These are phyloP conservation scores for Clitopilus hobsonii DNA, from an alignment of 768 basidiomycete genomes.

Conservation along the genomic window DNA sequence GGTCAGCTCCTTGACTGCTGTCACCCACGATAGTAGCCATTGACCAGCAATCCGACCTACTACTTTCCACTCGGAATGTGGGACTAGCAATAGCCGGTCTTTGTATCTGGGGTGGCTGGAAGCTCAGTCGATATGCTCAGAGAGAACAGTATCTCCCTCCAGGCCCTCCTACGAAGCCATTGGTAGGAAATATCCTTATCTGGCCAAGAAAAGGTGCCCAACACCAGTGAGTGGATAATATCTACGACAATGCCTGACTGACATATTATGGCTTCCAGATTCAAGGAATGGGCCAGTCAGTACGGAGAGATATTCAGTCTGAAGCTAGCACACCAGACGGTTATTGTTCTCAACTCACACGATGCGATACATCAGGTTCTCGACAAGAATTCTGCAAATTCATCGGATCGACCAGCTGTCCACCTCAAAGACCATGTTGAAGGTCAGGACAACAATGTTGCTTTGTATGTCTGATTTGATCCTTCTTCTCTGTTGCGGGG, in stretches of 20 bases:
- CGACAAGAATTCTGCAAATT: constrained; percentile 1
- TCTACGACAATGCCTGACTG: too few relatives aligned
- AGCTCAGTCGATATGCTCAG: neutral
- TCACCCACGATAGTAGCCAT: too few relatives aligned
- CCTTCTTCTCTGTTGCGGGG: neutral
- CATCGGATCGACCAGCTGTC: neutral
- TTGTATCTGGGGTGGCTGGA: too few relatives aligned
- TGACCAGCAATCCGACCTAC: too few relatives aligned
- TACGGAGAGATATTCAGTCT: constrained; percentile 24
- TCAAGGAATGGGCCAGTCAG: constrained; percentile 21
- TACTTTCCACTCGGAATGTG: too few relatives aligned
- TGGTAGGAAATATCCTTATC: neutral
- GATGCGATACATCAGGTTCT: constrained; percentile 18
- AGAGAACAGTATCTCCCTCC: neutral
- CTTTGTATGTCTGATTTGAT: neutral
- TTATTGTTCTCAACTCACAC: constrained; percentile 19
- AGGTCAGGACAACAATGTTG: neutral
- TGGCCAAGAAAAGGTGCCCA: neutral
- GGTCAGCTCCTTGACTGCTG: too few relatives aligned
- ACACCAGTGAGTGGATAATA: too few relatives aligned
- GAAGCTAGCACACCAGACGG: constrained; percentile 18
- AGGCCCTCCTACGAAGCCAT: neutral
- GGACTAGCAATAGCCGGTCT: too few relatives aligned
- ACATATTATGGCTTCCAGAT: neutral
- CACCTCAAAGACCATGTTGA: neutral